phyloP scores from a whole-genome alignment of 495 filamentous ascomycete genomes.

The Tuber melanosporum region DNA sequence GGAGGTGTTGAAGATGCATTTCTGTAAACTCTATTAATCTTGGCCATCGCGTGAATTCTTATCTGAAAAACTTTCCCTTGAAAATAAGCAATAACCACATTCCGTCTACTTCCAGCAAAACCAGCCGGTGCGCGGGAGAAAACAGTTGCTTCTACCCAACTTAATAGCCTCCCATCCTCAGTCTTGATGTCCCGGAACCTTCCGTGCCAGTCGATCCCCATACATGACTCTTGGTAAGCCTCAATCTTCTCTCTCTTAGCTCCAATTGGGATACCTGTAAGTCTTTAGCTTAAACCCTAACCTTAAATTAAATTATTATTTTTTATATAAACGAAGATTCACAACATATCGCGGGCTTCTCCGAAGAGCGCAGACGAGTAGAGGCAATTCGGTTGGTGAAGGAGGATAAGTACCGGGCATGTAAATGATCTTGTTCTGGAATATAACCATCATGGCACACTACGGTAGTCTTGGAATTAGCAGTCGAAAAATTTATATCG shows the following conservation, averaged over 20 bases:
- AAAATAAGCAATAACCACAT: slow-evolving; percentile 37
- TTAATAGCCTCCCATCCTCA: slow-evolving; percentile 52
- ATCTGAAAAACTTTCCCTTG: slow-evolving; percentile 28
- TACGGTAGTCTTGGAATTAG: slow-evolving; percentile 42
- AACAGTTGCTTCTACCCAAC: slow-evolving; percentile 15
- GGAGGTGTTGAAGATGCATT: slow-evolving; percentile 65
- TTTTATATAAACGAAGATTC: not conserved
- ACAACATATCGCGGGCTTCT: not conserved
- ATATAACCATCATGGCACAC: slow-evolving; percentile 69
- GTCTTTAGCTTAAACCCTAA: not conserved
- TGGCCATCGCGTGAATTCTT: not conserved
- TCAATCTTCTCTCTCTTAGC: slow-evolving; percentile 54
- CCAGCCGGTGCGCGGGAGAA: not conserved
- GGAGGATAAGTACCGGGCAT: slow-evolving; percentile 51
- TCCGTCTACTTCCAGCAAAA: not conserved
- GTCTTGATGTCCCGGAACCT: slow-evolving; percentile 46
- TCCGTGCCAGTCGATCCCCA: slow-evolving; percentile 59
- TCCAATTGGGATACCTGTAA: slow-evolving; percentile 30
- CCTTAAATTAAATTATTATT: not conserved
- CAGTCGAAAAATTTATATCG: not conserved
- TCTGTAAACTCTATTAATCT: slow-evolving; percentile 34
- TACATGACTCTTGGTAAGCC: slow-evolving; percentile 55
- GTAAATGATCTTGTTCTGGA: slow-evolving; percentile 82
- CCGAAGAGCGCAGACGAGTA: not conserved
- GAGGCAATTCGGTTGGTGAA: not conserved